Evolutionary conservation across 1,284 basidiomycete genomes (phyloP), one percentile per base, ranked within the genome.

Genomic region (Sporisorium sorghi): DNA sequence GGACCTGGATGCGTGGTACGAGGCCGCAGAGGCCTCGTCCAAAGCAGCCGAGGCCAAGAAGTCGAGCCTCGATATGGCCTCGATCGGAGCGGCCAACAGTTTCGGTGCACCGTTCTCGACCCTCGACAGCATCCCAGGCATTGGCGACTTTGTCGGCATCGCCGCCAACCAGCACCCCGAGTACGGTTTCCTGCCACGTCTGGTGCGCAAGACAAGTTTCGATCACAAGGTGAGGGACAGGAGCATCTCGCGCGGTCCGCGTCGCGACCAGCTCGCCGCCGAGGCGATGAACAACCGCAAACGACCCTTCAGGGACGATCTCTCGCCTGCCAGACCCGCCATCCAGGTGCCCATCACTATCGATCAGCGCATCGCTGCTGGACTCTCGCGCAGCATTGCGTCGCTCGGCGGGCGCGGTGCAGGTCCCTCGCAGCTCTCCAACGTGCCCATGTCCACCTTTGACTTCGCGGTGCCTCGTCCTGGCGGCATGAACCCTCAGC

Each of bases 181-280:
- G 40, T 84, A 84, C 58, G 82, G 82, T 30, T 84, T 84, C 69
- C 48, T 84, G 37, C 82, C 82, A 2, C 74, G 82, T 12, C 55
- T 83, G 35, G 82, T 84, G 19, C 79, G 82, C 30, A 84, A 84
- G 75, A 84, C 82, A 5, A 82, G 80, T 49, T 84, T 84, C 60
- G 82, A 84, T 54, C 82, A 84, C 73, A 83, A 82, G 49, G 82
- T 84, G 26, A 72, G 68, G 43, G 81, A 81, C 32, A 76, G 81
- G 33, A 83, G 81, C 64, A 66, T 73, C 46, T 81, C 79, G 14
- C 69, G 81, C 8, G 78, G 74, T 8, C 76, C 79, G 12, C 72
- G 75, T 14, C 50, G 65, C 6, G 73, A 75, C 21, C 70, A 70
- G 39, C 50, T 73, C 0, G 62, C 61, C 0, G 72, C 66, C 17